These are phyloP conservation scores for Boletus rufocinnamomeus DNA, from an alignment of 768 basidiomycete genomes.

Conservation along the genomic window DNA sequence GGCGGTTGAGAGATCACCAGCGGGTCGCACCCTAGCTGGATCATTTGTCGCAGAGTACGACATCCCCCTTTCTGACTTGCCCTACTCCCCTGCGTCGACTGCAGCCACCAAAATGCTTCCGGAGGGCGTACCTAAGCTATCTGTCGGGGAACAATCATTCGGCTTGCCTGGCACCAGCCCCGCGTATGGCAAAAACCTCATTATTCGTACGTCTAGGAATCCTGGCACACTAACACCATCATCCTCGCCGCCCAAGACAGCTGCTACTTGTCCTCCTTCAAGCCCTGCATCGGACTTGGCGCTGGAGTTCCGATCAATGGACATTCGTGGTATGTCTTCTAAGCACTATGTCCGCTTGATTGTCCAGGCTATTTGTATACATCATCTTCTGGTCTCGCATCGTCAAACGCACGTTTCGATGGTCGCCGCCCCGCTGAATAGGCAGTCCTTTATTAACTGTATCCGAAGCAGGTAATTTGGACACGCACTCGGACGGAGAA, in stretches of 20 bases:
- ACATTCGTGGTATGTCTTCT: constrained; percentile 30
- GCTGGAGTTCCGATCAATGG: constrained; percentile 25
- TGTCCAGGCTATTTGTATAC: neutral
- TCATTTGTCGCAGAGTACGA: constrained; percentile 23
- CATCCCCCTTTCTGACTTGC: constrained; percentile 9
- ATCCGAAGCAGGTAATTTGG: constrained; percentile 15
- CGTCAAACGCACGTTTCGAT: neutral
- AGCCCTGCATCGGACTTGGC: constrained; percentile 26
- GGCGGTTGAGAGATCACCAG: neutral
- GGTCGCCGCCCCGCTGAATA: neutral
- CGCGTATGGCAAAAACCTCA: neutral
- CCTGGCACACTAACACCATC: constrained; percentile 4
- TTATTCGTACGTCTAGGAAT: neutral
- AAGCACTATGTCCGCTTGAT: constrained; percentile 1
- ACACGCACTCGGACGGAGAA: constrained; percentile 14
- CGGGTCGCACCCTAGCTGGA: neutral
- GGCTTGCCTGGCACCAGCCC: constrained; percentile 22
- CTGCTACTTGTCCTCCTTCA: constrained; percentile 6
- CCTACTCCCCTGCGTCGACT: constrained; percentile 5
- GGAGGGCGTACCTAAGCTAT: constrained; percentile 3
- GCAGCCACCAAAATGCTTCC: neutral
- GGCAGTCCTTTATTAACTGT: constrained; percentile 10
- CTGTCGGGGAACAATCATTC: neutral
- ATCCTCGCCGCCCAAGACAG: neutral
- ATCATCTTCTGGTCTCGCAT: neutral